Base-by-base conservation (phyloP, 441 rosid species). In the Corymbia citriodora region DNA sequence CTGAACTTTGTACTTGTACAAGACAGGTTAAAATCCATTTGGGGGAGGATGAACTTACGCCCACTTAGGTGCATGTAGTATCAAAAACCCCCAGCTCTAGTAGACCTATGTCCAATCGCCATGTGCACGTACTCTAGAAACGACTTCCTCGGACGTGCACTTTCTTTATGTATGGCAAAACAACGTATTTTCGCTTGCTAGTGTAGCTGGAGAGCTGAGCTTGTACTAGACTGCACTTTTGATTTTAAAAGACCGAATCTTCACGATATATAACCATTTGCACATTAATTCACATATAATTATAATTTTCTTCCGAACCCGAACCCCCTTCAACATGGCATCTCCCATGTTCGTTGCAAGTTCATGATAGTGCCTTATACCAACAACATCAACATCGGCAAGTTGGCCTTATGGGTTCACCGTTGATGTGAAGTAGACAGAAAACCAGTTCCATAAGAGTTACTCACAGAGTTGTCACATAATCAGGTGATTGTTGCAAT, bases 401-500 rank as follows among this genome's bases (percentile, higher is more conserved):
- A 68, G 36, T 68, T 68, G 79, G 40, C 40, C 11, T 1, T 18
- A 68, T 8, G 79, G 45, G 45, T 31, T 68, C 31, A n/a, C 40
- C 21, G 2, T 68, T 31, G 16, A 17, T 68, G 31, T 16, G 79
- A 68, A 68, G 21, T 68, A 0, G 79, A 68, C 31, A 45, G 79
- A 68, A 31, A 31, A 8, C 79, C 40, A 31, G 45, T 68, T 68
- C 21, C 16, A 45, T 68, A 68, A 68, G 10, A 68, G 5, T 63
- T 31, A 31, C 40, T 68, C 17, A 68, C 40, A 8, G 57, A 55
- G 23, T 55, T 55, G 10, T 55, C 57, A 55, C 19, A 8, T 55
- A 31, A 17, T 0, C 36, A 0, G 16, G 45, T 68, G 2, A 36
- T 36, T 21, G 0, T 16, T 68, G 79, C 12, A 0, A 68, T 16